These are phyloP conservation scores for Clavariopsis aquatica DNA, from an alignment of 495 filamentous ascomycete genomes.

Conservation along the genomic window DNA sequence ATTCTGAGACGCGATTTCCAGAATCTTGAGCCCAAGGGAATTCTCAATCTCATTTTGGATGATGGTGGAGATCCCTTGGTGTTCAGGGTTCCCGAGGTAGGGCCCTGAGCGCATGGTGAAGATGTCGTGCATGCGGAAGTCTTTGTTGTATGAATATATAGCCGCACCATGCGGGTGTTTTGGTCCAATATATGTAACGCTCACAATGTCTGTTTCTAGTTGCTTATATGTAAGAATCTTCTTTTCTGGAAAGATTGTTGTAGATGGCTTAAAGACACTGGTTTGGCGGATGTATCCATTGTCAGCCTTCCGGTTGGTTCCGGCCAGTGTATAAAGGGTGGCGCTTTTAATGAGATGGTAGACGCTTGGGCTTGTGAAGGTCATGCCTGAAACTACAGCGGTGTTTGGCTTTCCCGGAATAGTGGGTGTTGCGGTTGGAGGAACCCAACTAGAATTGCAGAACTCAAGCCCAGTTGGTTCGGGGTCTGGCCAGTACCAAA, in stretches of 20 bases:
- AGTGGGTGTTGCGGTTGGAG: slow-evolving; percentile 19
- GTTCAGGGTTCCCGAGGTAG: slow-evolving; percentile 5
- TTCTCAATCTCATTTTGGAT: slow-evolving; percentile 9
- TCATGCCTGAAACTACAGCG: slow-evolving; percentile 19
- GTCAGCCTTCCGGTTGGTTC: slow-evolving; percentile 18
- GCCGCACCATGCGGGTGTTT: slow-evolving; percentile 12
- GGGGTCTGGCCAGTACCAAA: slow-evolving; percentile 20
- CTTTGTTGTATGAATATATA: slow-evolving; percentile 9
- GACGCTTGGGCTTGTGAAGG: slow-evolving; percentile 20
- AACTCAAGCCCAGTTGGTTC: slow-evolving; percentile 10
- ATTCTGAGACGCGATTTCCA: slow-evolving; percentile 7
- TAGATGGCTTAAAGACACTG: slow-evolving; percentile 16
- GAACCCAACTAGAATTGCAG: slow-evolving; percentile 16
- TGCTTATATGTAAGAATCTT: slow-evolving; percentile 15
- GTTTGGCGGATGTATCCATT: slow-evolving; percentile 9
- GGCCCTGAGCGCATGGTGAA: slow-evolving; percentile 17
- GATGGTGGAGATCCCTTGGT: slow-evolving; percentile 6
- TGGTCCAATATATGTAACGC: slow-evolving; percentile 10
- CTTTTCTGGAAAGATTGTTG: slow-evolving; percentile 13
- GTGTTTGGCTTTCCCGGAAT: slow-evolving; percentile 20
- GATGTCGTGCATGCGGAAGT: slow-evolving; percentile 18
- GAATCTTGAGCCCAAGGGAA: slow-evolving; percentile 10
- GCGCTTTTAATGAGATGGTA: slow-evolving; percentile 22
- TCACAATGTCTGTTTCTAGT: slow-evolving; percentile 15
- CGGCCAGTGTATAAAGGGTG: slow-evolving; percentile 12